Evolutionary conservation across 371 early-diverging fungal species (phyloP), one percentile per base, ranked within the genome.

Genomic region (Blakeslea trispora): DNA sequence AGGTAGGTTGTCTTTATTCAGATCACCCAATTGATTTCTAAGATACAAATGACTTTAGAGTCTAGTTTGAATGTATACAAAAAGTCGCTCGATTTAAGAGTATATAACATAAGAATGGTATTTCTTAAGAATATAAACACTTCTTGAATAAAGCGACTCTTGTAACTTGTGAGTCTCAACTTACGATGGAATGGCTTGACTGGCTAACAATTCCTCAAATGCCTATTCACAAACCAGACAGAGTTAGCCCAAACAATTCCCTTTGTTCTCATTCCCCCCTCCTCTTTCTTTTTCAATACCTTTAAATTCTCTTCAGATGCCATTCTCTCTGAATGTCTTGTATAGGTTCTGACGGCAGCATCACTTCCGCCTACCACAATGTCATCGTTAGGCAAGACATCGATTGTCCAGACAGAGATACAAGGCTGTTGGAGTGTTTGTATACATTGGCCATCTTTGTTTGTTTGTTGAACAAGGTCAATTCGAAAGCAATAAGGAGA

Each of bases 331-430:
- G 53, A 23, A 3, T 67, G 63, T 8, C 85, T 75, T 7, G 95
- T 88, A 63, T 93, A 97, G 0, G 96, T 68, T n/a, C 94, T 89
- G 0, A 91, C 85, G 34, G 75, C 63, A 7, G 88, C 83, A 75
- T 98, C 96, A 54, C 91, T 93, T 11, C 92, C 87, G 19, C 93
- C 98, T 17, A 86, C 84, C 7, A 88, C 86, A 49, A 99, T 83
- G 56, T 98, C 97, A 28, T 91, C 92, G 61, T 94, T 93, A 14
- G 87, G 85, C 35, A 92, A 69, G 0, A 76, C 69, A 0, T 83
- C 72, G 1, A 96, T 91, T 6, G 89, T 77, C 99, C 99, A 99
- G 3, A 98, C 93, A 5, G 96, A 95, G 10, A 86, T 81, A 49
- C 93, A 87, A 0, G 99, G 98, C 45, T 93, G 87, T 14, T 83